Evolutionary conservation across 345 rosid species (phyloP), one percentile per base, ranked within the genome.

Genomic region (Linum usitatissimum): DNA sequence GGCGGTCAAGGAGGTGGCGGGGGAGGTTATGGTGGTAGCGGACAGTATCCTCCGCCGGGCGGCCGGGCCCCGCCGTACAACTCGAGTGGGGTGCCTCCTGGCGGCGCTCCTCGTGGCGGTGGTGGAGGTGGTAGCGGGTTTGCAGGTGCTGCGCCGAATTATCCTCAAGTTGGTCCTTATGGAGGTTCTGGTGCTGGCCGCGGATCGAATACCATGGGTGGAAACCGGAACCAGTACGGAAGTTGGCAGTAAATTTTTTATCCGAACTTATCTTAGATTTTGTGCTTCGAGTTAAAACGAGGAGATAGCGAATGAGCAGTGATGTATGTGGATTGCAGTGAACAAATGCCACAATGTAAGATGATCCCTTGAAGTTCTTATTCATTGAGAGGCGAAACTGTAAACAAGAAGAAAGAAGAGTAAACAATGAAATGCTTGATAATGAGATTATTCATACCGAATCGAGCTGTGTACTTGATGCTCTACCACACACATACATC

Each of bases 201-300:
- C 6, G 90, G 94, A 67, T 90, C 88, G 51, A 85, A 84, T 82
- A 77, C 79, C 72, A 84, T 84, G 83, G 95, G 95, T 38, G 81
- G 86, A 59, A 81, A 76, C 76, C 86, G 98, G 61, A 89, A 87
- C 74, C 97, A 87, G 70, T 95, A 83, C 55, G 85, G 89, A 23
- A 87, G 95, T 55, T 77, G 90, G 90, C 85, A 77, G 77, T 84
- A 83, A 74, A 3, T 9, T 4, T 45, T 45, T 45, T 13, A 9
- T 45, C 51, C 10, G 17, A 45, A 10, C 51, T 23, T 13, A 45
- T 15, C 15, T 45, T 4, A 0, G 38, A 34, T 7, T 4, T 7
- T 5, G 38, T 34, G 8, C 38, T 34, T 1, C 38, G 8, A 34
- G 38, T 34, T 34, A 34, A 7, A 34, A 1, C 38, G 38, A 34